Percentiles rank a stretch among this genome's conserved stretches.
These are phyloP conservation scores for Allium sativum DNA, from an alignment of 106 monocot species.

Conservation along the genomic window DNA sequence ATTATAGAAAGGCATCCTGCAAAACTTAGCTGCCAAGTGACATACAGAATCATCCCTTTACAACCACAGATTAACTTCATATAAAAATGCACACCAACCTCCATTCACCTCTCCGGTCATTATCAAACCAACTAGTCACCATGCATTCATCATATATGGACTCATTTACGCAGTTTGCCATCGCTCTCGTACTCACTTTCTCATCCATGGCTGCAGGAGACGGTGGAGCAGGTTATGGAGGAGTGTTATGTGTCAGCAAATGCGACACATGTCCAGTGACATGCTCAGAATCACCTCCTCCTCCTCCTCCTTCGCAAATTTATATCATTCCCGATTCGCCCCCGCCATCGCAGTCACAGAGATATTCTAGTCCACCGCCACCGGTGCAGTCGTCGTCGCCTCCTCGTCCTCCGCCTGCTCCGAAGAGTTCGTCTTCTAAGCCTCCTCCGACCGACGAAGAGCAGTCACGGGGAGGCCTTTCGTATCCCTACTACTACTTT, in stretches of 20 bases:
- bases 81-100: background rate
- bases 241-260: slow-evolving; percentile 5
- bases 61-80: background rate
- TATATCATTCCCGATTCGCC: background rate
- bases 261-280: slow-evolving; percentile 6
- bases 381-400: background rate
- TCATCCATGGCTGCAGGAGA: background rate
- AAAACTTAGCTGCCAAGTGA: slow-evolving; percentile 7
- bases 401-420: background rate
- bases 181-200: background rate
- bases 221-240: background rate
- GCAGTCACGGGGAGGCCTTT: background rate
- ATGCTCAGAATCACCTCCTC: slow-evolving; percentile 4
- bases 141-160: too few relatives aligned
- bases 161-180: too few relatives aligned
- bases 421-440: background rate
- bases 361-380: background rate
- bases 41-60: background rate
- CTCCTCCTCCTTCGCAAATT: slow-evolving; percentile 3
- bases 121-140: background rate
- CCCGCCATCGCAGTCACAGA: background rate
- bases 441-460: background rate
- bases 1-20: background rate
- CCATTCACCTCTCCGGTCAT: slow-evolving; percentile 1
- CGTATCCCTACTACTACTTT: slow-evolving; percentile 11